Evolutionary conservation across 208 protist species (phyloP).

Genomic region (Acanthamoeba royreba): DNA sequence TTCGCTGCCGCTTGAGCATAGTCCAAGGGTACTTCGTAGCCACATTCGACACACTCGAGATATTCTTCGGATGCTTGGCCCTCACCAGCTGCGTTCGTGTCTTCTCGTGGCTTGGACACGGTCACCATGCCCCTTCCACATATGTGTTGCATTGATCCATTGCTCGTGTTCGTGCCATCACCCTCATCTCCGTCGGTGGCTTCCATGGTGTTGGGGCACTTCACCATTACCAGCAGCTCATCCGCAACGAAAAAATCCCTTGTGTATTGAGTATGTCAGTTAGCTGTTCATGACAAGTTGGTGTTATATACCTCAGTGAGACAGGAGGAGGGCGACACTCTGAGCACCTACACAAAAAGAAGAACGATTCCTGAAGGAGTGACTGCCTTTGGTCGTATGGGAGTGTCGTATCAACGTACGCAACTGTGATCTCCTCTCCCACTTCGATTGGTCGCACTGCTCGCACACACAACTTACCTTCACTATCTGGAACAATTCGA

Average conservation of each 20-base stretch:
- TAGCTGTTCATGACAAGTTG: neutral
- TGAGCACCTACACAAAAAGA: neutral
- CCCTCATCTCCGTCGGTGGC: too few relatives aligned
- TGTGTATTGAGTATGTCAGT: neutral
- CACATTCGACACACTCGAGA: neutral
- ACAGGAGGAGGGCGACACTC: neutral
- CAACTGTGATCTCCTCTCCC: neutral
- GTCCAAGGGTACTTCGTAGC: neutral
- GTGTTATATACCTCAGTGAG: neutral
- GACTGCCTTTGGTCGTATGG: neutral
- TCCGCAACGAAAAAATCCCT: neutral
- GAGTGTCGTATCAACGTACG: neutral
- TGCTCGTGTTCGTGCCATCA: neutral
- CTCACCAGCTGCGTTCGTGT: neutral
- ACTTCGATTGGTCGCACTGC: neutral
- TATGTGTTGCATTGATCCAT: neutral
- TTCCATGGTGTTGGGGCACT: neutral
- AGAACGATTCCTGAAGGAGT: neutral
- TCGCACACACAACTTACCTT: neutral
- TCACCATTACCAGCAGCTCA: conserved; percentile 23
- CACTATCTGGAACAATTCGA: neutral
- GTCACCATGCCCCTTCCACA: neutral
- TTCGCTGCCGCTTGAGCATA: neutral
- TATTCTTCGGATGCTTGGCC: neutral
- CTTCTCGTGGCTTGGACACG: neutral